phyloP scores from a whole-genome alignment of 495 filamentous ascomycete genomes.

The Podospora comata region DNA sequence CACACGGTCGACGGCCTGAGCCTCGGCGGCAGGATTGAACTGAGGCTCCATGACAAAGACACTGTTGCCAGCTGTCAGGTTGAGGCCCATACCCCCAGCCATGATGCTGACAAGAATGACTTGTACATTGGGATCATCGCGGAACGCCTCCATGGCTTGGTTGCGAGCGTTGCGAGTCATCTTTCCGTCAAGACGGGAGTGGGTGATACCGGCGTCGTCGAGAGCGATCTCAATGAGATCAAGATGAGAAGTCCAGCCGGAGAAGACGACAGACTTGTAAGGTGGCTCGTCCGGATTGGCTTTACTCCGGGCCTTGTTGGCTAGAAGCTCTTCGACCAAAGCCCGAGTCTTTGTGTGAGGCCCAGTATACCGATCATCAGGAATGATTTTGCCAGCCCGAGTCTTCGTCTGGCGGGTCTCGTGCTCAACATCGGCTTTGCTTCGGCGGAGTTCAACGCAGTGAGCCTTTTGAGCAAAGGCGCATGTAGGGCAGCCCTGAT shows the following conservation, averaged over 20 bases:
- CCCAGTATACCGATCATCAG: constrained; percentile 68
- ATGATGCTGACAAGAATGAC: constrained; percentile 89
- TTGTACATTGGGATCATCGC: constrained; percentile 64
- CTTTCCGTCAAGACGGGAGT: constrained; percentile 81
- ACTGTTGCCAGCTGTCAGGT: constrained; percentile 77
- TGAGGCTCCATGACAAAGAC: constrained; percentile 98
- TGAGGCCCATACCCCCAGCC: constrained; percentile 88
- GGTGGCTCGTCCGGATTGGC: constrained; percentile 58
- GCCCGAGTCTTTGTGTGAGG: constrained; percentile 89
- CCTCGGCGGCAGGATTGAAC: constrained; percentile 92
- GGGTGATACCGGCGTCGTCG: constrained; percentile 60
- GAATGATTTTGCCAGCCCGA: constrained; percentile 54
- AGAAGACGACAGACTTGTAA: constrained; percentile 89
- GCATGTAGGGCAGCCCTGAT: constrained; percentile 26
- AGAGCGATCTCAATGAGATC: constrained; percentile 90
- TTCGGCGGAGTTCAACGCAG: constrained; percentile 65
- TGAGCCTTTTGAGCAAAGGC: constrained; percentile 37
- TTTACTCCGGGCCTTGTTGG: constrained; percentile 57
- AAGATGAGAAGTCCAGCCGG: constrained; percentile 88
- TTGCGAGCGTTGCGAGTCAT: constrained; percentile 72
- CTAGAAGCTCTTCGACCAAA: constrained; percentile 63
- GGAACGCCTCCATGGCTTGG: constrained; percentile 70
- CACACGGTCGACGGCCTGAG: constrained; percentile 90
- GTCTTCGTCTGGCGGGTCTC: constrained; percentile 44
- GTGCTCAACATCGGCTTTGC: constrained; percentile 58